Base-by-base conservation (phyloP, 2,329 filamentous ascomycete species). In the Keithomyces neogunnii region DNA sequence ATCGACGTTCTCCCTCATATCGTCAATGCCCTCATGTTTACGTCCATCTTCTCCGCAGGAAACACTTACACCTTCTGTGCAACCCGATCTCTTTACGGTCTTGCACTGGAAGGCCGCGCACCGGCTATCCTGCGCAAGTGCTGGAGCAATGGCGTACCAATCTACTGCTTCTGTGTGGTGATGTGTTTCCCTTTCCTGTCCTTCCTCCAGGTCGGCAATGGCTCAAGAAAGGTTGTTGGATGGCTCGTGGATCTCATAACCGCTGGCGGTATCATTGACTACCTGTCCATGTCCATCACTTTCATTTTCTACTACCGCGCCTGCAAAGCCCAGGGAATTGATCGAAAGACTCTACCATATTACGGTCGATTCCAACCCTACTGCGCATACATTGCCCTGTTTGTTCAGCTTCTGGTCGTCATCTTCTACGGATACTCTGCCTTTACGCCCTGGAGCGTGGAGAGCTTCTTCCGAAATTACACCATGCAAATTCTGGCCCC, bases 181-280 rank as follows among this genome's bases (percentile, higher is more conserved):
- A 77, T 80, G 71, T 58, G 72, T 32, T 77, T 81, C 64, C 74
- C 75, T 7, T 66, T 77, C 53, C 66, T 80, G 39, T 75, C 75
- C 32, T 77, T 81, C 63, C 68, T 81, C 40, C 72, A 77, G 49
- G 69, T 75, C 10, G 71, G 69, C 55, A 73, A 66, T 60, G 71
- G 69, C 44, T 77, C 76, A 0, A 67, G 73, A 7, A 63, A 71
- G 51, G 75, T 76, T 2, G 69, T 82, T 13, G 75, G 62, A 52
- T 82, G 76, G 75, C 68, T 84, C 48, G 69, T 76, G 55, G 76
- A 73, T 55, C 68, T 84, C 7, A 74, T 81, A 62, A 82, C 78
- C 6, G 79, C 75, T 5, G 77, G 74, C 30, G 73, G 75, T 47
- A 73, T 82, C 57, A 82, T 85, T 63, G 80, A 83, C 68, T 85